phyloP scores from a whole-genome alignment of 441 rosid genomes.

The Eruca vesicaria region DNA sequence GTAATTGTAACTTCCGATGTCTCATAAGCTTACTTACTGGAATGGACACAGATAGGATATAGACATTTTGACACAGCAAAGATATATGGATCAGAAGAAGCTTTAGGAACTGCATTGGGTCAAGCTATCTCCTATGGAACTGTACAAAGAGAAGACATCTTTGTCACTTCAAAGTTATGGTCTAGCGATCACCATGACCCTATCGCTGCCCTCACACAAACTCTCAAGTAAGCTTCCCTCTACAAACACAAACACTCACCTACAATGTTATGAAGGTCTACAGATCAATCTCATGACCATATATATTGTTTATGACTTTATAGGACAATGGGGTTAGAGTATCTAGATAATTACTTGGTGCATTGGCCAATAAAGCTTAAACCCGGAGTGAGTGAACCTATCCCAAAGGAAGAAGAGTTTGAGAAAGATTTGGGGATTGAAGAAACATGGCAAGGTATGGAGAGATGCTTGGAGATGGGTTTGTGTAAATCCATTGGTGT shows the following conservation, averaged over 20 bases:
- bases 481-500: conserved; percentile 78
- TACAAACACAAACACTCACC: not conserved
- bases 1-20: not conserved
- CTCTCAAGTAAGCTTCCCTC: conserved; percentile 52
- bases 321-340: conserved; percentile 76
- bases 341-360: conserved; percentile 78
- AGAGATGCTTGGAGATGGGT: conserved; percentile 73
- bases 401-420: conserved; percentile 79
- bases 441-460: conserved; percentile 78
- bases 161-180: conserved; percentile 83
- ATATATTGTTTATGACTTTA: not conserved
- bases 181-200: conserved; percentile 85
- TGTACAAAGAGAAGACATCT: conserved; percentile 60
- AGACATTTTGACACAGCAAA: conserved; percentile 87
- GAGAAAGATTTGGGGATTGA: conserved; percentile 56
- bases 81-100: conserved; percentile 81
- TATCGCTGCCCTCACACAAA: conserved; percentile 59
- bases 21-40: conserved; percentile 2
- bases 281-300: not conserved
- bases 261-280: not conserved
- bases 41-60: conserved; percentile 65
- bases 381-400: conserved; percentile 53
- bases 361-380: conserved; percentile 92
- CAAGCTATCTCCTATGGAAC: conserved; percentile 42
- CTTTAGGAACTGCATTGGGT: conserved; percentile 67